Evolutionary conservation across 306 rosid genomes (phyloP).

Genomic region (Arachis hypogaea): DNA sequence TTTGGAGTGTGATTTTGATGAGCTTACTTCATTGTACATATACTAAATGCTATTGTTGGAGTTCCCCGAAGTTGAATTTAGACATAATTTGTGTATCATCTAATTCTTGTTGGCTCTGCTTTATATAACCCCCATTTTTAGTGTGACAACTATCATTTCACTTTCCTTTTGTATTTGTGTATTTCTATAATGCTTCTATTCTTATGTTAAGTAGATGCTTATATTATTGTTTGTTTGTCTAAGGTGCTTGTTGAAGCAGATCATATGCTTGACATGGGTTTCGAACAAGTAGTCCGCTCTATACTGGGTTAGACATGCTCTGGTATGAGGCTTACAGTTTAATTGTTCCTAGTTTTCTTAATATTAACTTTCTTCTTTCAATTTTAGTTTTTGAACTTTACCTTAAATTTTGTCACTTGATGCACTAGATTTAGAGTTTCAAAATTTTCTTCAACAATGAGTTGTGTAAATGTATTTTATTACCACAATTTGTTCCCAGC

Average conservation of each 20-base stretch:
- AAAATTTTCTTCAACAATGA: neutral
- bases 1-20: constrained; percentile 23
- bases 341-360: constrained; percentile 10
- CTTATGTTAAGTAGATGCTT: constrained; percentile 5
- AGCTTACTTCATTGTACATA: neutral
- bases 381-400: neutral
- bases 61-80: neutral
- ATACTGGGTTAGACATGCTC: constrained; percentile 84
- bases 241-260: constrained; percentile 98
- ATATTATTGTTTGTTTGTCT: constrained; percentile 28
- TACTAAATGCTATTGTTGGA: constrained; percentile 14
- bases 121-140: neutral
- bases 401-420: neutral
- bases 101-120: constrained; percentile 23
- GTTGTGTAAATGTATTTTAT: constrained; percentile 21
- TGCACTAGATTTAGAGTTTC: constrained; percentile 14
- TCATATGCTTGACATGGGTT: constrained; percentile 98
- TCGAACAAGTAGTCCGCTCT: constrained; percentile 85
- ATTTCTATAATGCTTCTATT: constrained; percentile 7
- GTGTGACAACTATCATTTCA: neutral
- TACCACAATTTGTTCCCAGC: neutral
- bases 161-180: neutral
- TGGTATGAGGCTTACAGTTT: constrained; percentile 48
- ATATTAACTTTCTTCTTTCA: neutral
- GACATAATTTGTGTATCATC: constrained; percentile 1